Evolutionary conservation across 768 basidiomycete genomes (phyloP).

Genomic region (Podaxis sp.): DNA sequence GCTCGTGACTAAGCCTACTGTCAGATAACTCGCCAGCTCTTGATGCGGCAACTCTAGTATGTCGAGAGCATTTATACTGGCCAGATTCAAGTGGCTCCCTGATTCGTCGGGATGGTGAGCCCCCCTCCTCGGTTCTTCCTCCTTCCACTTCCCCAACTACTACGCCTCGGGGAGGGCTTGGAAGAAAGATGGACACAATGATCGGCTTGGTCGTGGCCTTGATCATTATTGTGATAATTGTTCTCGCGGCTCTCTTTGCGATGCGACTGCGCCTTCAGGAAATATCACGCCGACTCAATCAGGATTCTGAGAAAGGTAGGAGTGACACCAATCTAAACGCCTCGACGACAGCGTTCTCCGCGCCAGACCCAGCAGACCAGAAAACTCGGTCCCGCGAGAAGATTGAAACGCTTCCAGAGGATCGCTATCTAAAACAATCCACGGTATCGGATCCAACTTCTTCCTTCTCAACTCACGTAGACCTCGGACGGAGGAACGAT

Average conservation of each 20-base stretch:
- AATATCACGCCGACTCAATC: neutral
- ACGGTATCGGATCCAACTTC: neutral
- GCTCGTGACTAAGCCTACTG: neutral
- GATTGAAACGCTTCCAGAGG: neutral
- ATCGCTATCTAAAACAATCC: neutral
- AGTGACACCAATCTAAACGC: neutral
- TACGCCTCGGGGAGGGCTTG: neutral
- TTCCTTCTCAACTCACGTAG: neutral
- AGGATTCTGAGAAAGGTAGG: neutral
- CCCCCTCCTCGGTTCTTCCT: neutral
- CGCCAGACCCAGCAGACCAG: neutral
- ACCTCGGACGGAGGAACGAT: neutral
- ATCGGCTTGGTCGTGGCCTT: slow-evolving; percentile 1
- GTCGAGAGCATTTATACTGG: neutral
- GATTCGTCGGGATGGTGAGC: neutral
- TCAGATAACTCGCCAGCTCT: neutral
- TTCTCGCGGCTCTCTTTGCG: neutral
- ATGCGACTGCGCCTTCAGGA: neutral
- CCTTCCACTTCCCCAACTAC: neutral
- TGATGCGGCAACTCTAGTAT: neutral
- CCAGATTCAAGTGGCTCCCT: neutral
- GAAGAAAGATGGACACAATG: neutral
- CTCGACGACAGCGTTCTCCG: neutral
- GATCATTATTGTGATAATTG: neutral
- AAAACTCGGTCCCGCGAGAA: neutral